Conservation (phyloP, 2,329 filamentous ascomycete genomes). For the Xylariaceae sp. region DNA sequence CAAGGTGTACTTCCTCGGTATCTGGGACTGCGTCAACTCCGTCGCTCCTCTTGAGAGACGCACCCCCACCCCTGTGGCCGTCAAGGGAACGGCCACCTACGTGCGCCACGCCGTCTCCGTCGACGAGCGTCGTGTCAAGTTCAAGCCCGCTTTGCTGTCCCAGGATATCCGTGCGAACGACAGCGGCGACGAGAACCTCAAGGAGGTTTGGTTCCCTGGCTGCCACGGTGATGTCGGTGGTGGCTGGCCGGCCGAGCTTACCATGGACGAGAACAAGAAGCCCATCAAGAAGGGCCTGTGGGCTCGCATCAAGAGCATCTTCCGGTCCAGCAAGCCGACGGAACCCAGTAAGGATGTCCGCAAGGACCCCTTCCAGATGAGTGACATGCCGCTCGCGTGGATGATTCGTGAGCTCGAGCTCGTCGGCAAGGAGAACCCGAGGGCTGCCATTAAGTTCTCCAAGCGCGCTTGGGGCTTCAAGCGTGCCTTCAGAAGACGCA, state of each 20-base stretch:
- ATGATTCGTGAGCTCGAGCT: slow-evolving; percentile 47
- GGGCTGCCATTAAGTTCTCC: slow-evolving; percentile 35
- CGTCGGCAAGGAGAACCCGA: slow-evolving; percentile 31
- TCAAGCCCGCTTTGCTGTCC: slow-evolving; percentile 46
- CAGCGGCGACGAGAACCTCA: slow-evolving; percentile 37
- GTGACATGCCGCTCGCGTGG: slow-evolving; percentile 47
- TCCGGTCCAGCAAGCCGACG: slow-evolving; percentile 32
- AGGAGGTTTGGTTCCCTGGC: slow-evolving; percentile 53
- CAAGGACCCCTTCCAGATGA: slow-evolving; percentile 39
- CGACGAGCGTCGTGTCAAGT: slow-evolving; percentile 51
- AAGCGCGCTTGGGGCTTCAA: slow-evolving; percentile 33
- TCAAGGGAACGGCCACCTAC: slow-evolving; percentile 38
- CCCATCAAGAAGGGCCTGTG: slow-evolving; percentile 28
- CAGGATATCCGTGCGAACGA: slow-evolving; percentile 34
- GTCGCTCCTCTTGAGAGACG: slow-evolving; percentile 40
- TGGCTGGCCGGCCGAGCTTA: slow-evolving; percentile 39
- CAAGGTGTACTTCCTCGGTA: slow-evolving; percentile 49
- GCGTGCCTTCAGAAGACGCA: slow-evolving; percentile 28
- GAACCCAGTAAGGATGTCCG: slow-evolving; percentile 31
- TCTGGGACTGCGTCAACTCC: slow-evolving; percentile 51
- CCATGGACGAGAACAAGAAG: slow-evolving; percentile 22
- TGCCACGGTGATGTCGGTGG: slow-evolving; percentile 51
- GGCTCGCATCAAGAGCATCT: slow-evolving; percentile 36
- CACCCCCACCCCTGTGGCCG: slow-evolving; percentile 36
- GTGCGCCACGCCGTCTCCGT: slow-evolving; percentile 50